phyloP scores from a whole-genome alignment of 139 green algal species.

The Micromonas pusilla region DNA sequence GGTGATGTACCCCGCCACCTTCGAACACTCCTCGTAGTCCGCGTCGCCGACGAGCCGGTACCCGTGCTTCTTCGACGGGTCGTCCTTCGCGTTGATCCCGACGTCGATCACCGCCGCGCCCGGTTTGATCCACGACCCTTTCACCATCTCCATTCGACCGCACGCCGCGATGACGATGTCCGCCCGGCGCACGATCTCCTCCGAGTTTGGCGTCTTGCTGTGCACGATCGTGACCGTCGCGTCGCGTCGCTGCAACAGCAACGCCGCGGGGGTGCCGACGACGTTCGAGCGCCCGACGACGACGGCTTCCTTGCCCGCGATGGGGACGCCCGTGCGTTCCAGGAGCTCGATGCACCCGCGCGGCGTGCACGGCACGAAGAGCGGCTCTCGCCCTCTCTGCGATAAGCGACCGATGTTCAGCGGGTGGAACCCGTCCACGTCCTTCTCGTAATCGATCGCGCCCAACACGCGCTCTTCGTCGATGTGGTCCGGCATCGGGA shows the following conservation, averaged over 20 bases:
- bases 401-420: conserved; percentile 69
- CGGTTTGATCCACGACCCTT: conserved; percentile 84
- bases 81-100: conserved; percentile 84
- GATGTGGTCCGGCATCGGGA: conserved; percentile 41
- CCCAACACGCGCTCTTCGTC: conserved; percentile 37
- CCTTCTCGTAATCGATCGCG: conserved; percentile 75
- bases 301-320: conserved; percentile 64
- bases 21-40: conserved; percentile 53
- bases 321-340: conserved; percentile 49
- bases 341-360: conserved; percentile 87
- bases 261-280: conserved; percentile 77
- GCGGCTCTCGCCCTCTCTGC: conserved; percentile 68
- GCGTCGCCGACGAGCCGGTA: conserved; percentile 86
- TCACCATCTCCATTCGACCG: conserved; percentile 36
- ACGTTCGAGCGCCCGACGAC: conserved; percentile 91
- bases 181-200: conserved; percentile 32
- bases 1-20: conserved; percentile 64
- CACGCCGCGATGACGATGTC: conserved; percentile 39
- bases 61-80: conserved; percentile 34
- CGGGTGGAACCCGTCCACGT: conserved; percentile 93
- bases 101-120: conserved; percentile 89
- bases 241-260: conserved; percentile 64
- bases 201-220: conserved; percentile 46
- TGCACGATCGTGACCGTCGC: conserved; percentile 71
- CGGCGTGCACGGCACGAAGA: conserved; percentile 82